phyloP scores from a whole-genome alignment of 148 eudicot genomes.

The Fagopyrum homotropicum region DNA sequence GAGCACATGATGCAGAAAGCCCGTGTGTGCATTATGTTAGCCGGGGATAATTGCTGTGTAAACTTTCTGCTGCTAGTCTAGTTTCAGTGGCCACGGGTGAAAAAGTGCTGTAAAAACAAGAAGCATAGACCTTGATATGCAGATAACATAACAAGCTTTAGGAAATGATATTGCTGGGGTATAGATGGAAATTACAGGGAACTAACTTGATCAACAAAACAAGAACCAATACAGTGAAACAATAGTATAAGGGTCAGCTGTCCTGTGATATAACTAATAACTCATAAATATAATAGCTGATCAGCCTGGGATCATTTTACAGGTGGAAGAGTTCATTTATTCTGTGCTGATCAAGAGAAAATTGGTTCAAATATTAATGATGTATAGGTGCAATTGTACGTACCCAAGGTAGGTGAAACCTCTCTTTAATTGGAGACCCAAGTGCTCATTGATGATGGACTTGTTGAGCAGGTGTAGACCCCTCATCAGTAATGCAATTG shows the following conservation, averaged over 20 bases:
- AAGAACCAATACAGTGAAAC: too few species aligned
- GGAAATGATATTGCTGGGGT: background rate
- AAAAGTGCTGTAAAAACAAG: too few species aligned
- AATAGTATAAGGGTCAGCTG: conserved; percentile 8
- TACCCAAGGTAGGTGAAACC: conserved; percentile 13
- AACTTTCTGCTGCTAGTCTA: too few species aligned
- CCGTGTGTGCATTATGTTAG: background rate
- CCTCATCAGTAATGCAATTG: conserved; percentile 11
- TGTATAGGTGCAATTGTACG: conserved; percentile 13
- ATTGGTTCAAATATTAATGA: conserved; percentile 1
- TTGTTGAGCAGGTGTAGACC: conserved; percentile 9
- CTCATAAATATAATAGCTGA: conserved; percentile 9
- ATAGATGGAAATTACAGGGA: background rate
- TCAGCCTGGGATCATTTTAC: background rate
- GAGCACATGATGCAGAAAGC: background rate
- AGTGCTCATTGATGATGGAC: conserved; percentile 10
- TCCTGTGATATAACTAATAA: background rate
- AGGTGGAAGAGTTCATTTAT: too few species aligned
- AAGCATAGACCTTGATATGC: background rate
- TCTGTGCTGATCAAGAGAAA: background rate
- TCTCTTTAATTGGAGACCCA: conserved; percentile 7
- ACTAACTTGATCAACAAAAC: background rate
- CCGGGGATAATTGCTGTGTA: background rate
- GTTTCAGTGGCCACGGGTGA: background rate
- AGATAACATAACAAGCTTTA: background rate